A percentile compares a stretch with the other conserved stretches of the same genome.
Conservation (phyloP, 805 yeast genomes). For the Saturnispora quitensis region DNA sequence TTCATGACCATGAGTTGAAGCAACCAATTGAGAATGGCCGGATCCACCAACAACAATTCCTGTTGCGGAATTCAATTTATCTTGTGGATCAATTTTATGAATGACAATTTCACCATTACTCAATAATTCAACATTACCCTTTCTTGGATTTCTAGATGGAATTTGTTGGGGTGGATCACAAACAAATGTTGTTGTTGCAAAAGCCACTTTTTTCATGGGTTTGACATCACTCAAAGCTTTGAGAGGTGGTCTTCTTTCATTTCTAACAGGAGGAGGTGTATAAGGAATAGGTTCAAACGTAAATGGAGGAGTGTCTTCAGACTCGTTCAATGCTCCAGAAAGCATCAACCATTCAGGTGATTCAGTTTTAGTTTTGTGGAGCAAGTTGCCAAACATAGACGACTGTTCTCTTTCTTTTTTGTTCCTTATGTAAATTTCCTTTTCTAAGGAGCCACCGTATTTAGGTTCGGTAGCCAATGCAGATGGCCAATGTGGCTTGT, state of each 20-base stretch:
- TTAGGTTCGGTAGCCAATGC: constrained; percentile 31
- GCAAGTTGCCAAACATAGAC: constrained; percentile 24
- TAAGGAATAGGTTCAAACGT: constrained; percentile 16
- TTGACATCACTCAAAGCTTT: constrained; percentile 19
- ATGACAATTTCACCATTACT: constrained; percentile 28
- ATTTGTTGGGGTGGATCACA: constrained; percentile 91
- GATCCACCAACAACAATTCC: constrained; percentile 78
- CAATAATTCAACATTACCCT: constrained; percentile 55
- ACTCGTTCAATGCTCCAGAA: constrained; percentile 15
- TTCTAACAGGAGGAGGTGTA: constrained; percentile 24
- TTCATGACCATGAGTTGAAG: constrained; percentile 10
- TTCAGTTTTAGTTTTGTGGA: constrained; percentile 23
- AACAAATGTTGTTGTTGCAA: constrained; percentile 64
- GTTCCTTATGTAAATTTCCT: constrained; percentile 16
- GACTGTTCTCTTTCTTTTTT: constrained; percentile 15
- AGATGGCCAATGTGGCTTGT: constrained; percentile 37
- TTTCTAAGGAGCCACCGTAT: constrained; percentile 21
- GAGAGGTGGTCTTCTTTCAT: constrained; percentile 23
- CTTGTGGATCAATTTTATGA: constrained; percentile 27
- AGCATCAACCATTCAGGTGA: constrained; percentile 13
- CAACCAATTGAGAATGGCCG: constrained; percentile 47
- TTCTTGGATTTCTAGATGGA: constrained; percentile 74
- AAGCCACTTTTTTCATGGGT: constrained; percentile 57
- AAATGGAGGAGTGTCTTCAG: constrained; percentile 18
- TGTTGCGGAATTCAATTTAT: constrained; percentile 35